Evolutionary conservation across 106 monocot genomes (phyloP), one percentile per base, ranked within the genome.

Genomic region (Dioscorea dumetorum): DNA sequence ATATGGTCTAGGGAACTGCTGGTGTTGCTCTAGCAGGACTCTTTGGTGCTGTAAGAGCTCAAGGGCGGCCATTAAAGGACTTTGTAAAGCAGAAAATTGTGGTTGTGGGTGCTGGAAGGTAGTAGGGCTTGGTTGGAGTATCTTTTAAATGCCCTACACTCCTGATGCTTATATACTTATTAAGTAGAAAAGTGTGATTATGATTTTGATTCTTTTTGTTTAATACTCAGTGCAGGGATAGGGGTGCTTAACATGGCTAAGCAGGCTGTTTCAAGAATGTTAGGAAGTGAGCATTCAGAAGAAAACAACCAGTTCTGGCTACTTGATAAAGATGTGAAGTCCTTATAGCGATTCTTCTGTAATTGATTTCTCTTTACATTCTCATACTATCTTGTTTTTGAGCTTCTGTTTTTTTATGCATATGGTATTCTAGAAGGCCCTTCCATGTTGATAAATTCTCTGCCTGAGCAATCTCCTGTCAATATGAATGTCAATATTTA

Each of bases 41-140:
- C 60, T 78, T 99, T 72, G 99, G 99, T 62, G 81, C 85, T 61
- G 90, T 99, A 21, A 90, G 93, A 77, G 80, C 99, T 67, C 99
- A 99, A 63, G 93, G 99, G 23, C 81, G 72, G 20, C 79, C 99
- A 24, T 59, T 99, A 51, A 72, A 87, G 49, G 90, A 99, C 62
- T 83, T 93, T 62, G 77, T 77, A 61, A 85, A 93, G 51, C 99
- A 99, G 69, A 99, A 99, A 65, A 99, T 99, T 86, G 99, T 99
- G 35, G 90, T 99, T 22, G 99, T 85, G 13, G 99, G 99, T 61
- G 99, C 99, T 71, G 99, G 99, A 77, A 99, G 99, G 99, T 99
- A 85, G 20, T 58, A 41, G 6, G 41, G 6, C 10, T 6, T 41
- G 41, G 41, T 41, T 5, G 10, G 41, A 41, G 41, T 8, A 41